phyloP scores from a whole-genome alignment of 2,329 filamentous ascomycete species.

The Xylariaceae sp. region DNA sequence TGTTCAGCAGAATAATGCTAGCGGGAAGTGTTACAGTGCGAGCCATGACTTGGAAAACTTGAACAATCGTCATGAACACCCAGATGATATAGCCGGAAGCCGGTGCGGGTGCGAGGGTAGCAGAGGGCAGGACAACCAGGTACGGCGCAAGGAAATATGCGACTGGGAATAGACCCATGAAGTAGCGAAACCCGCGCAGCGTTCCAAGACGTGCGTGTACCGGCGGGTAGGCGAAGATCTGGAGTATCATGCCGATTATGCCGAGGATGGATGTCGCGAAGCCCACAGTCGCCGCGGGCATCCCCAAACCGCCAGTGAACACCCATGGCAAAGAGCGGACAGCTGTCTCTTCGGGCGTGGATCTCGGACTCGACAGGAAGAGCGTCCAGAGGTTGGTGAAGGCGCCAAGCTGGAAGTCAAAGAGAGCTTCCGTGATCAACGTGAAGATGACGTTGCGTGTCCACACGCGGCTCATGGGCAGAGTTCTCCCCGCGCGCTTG shows the following conservation, averaged over 20 bases:
- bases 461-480: conserved; percentile 42
- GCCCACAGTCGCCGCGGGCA: conserved; percentile 63
- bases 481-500: conserved; percentile 24
- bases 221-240: conserved; percentile 64
- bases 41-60: conserved; percentile 66
- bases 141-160: conserved; percentile 67
- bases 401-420: conserved; percentile 66
- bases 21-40: conserved; percentile 64
- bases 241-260: conserved; percentile 63
- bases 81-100: conserved; percentile 51
- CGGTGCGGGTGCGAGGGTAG: conserved; percentile 37
- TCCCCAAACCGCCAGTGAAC: conserved; percentile 64
- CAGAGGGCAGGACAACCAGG: conserved; percentile 58
- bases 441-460: conserved; percentile 47
- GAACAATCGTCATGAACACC: conserved; percentile 57
- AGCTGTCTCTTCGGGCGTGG: conserved; percentile 29
- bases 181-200: conserved; percentile 61
- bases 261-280: conserved; percentile 67
- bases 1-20: conserved; percentile 57
- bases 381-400: conserved; percentile 68
- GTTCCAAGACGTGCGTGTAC: conserved; percentile 63
- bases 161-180: conserved; percentile 62
- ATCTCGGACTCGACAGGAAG: conserved; percentile 65
- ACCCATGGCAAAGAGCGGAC: conserved; percentile 42
- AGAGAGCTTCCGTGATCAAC: conserved; percentile 61